phyloP scores from a whole-genome alignment of 768 basidiomycete genomes.

The Cystobasidium tubakii region DNA sequence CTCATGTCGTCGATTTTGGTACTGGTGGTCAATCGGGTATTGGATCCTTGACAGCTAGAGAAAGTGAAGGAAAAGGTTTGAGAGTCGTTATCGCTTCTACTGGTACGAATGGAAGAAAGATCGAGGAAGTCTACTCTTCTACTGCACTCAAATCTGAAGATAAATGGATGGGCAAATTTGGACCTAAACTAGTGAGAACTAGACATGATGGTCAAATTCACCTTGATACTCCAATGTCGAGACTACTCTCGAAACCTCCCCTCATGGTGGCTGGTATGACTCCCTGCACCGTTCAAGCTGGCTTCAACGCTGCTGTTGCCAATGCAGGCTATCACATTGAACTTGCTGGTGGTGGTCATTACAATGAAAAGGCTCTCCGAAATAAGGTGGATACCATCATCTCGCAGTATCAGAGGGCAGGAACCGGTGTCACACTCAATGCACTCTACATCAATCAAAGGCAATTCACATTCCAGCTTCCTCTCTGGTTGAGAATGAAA shows the following conservation, averaged over 20 bases:
- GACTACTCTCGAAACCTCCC: constrained; percentile 89
- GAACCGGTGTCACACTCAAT: constrained; percentile 89
- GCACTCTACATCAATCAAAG: constrained; percentile 54
- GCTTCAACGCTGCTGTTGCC: constrained; percentile 87
- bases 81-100: constrained; percentile 86
- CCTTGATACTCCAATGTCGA: constrained; percentile 93
- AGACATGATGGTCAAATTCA: constrained; percentile 90
- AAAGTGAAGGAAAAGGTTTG: constrained; percentile 87
- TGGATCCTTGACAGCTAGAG: constrained; percentile 79
- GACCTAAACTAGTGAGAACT: constrained; percentile 78
- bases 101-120: constrained; percentile 67
- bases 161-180: constrained; percentile 86
- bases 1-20: constrained; percentile 93
- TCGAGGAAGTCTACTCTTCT: constrained; percentile 70
- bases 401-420: constrained; percentile 59
- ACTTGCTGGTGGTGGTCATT: constrained; percentile 95
- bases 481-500: constrained; percentile 96
- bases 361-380: constrained; percentile 80
- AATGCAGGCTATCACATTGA: constrained; percentile 79
- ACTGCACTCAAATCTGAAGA: constrained; percentile 65
- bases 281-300: constrained; percentile 88
- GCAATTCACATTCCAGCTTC: constrained; percentile 72
- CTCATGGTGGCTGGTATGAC: constrained; percentile 99
- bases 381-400: constrained; percentile 90
- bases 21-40: constrained; percentile 91